Evolutionary conservation across 306 rosid genomes (phyloP).

Genomic region (Calophaca sinica): DNA sequence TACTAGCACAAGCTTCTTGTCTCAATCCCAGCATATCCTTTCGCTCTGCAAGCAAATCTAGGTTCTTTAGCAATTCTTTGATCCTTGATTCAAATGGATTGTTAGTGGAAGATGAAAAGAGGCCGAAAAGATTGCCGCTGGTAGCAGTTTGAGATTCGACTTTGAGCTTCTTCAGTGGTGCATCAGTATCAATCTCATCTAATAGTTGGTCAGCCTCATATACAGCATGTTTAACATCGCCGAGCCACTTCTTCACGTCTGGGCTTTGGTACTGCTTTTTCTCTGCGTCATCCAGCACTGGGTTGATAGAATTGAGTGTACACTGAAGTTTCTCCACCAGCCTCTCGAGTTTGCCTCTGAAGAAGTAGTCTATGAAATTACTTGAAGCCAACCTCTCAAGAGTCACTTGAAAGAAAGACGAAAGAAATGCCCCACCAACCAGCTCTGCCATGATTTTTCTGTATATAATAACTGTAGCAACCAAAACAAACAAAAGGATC

Average conservation of each 20-base stretch:
- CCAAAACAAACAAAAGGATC: no score
- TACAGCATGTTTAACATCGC: slow-evolving; percentile 36
- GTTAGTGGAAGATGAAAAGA: neutral
- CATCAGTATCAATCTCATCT: slow-evolving; percentile 45
- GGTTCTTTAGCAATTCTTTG: slow-evolving; percentile 33
- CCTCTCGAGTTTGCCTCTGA: neutral
- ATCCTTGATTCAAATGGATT: slow-evolving; percentile 35
- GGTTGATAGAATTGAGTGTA: slow-evolving; percentile 10
- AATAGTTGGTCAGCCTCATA: slow-evolving; percentile 37
- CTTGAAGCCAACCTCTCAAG: slow-evolving; percentile 34
- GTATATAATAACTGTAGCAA: no score
- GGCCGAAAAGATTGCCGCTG: neutral
- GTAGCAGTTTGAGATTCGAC: neutral
- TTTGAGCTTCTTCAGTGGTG: slow-evolving; percentile 18
- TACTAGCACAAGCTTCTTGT: neutral
- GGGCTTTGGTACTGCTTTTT: slow-evolving; percentile 31
- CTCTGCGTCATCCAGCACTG: slow-evolving; percentile 52
- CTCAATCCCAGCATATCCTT: slow-evolving; percentile 42
- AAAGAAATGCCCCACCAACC: no score
- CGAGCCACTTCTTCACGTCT: slow-evolving; percentile 47
- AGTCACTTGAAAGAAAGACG: no score
- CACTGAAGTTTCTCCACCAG: slow-evolving; percentile 19
- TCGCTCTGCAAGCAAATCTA: slow-evolving; percentile 43
- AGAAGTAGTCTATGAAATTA: slow-evolving; percentile 24
- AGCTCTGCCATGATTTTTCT: no score